Evolutionary conservation across 306 rosid species (phyloP).

Genomic region (Vicia sativa): DNA sequence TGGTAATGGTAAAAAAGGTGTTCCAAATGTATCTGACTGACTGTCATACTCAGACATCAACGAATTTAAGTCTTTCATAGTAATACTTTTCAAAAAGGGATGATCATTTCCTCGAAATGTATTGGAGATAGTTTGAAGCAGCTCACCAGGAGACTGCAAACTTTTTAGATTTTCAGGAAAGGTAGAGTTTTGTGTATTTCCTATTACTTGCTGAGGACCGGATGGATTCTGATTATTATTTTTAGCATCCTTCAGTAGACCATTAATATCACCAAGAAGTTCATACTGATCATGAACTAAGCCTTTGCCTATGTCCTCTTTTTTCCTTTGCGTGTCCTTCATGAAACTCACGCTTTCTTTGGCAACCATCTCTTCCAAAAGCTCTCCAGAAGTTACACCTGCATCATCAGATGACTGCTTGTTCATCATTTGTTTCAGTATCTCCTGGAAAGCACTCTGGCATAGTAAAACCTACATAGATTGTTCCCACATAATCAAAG

Average conservation of each 20-base stretch:
- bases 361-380: conserved; percentile 54
- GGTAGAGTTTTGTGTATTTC: conserved; percentile 50
- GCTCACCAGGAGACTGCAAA: conserved; percentile 76
- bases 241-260: conserved; percentile 74
- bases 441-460: conserved; percentile 86
- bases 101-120: conserved; percentile 85
- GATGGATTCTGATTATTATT: conserved; percentile 47
- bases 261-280: conserved; percentile 75
- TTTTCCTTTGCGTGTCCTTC: conserved; percentile 49
- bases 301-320: conserved; percentile 62
- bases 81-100: conserved; percentile 78
- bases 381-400: conserved; percentile 45
- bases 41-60: conserved; percentile 87
- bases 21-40: conserved; percentile 89
- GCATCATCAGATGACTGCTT: conserved; percentile 52
- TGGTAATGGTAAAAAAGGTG: conserved; percentile 75
- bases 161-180: conserved; percentile 60
- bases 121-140: conserved; percentile 75
- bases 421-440: conserved; percentile 89
- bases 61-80: conserved; percentile 69
- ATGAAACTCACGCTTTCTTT: conserved; percentile 61
- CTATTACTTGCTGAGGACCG: conserved; percentile 48
- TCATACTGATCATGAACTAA: conserved; percentile 63
- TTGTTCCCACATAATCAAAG: conserved; percentile 34
- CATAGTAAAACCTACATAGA: conserved; percentile 74